A percentile compares a stretch with the other conserved stretches of the same genome.
Evolutionary conservation across 179 eudicot genomes (phyloP).

Genomic region (Amaranthus tricolor): DNA sequence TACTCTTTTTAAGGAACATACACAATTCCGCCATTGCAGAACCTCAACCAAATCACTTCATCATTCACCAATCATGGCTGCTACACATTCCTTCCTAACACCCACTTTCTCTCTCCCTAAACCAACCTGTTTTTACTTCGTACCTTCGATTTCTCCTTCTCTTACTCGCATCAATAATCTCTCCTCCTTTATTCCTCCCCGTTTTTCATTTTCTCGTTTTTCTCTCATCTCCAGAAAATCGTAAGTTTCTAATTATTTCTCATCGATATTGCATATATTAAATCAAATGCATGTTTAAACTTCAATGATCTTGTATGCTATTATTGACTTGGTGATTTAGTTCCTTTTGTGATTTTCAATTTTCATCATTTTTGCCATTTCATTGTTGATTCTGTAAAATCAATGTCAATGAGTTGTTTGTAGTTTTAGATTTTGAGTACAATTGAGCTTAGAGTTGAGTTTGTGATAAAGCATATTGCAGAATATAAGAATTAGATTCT

Average conservation of each 20-base stretch:
- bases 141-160: conserved; percentile 13
- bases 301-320: neutral
- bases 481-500: neutral
- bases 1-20: neutral
- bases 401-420: neutral
- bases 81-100: conserved; percentile 21
- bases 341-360: neutral
- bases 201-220: conserved; percentile 15
- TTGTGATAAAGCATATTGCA: neutral
- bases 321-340: conserved; percentile 10
- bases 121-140: neutral
- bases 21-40: neutral
- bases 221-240: conserved; percentile 7
- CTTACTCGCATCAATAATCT: neutral
- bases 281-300: neutral
- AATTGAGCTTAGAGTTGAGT: neutral
- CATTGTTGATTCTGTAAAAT: neutral
- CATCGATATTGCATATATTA: neutral
- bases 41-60: no score
- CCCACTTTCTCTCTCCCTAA: conserved; percentile 25
- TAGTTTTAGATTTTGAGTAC: neutral
- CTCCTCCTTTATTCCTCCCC: conserved; percentile 16
- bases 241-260: conserved; percentile 23
- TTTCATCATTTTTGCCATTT: neutral
- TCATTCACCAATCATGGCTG: conserved; percentile 19